Base-by-base conservation (phyloP, 768 basidiomycete genomes). In the Phallus indusiatus region DNA sequence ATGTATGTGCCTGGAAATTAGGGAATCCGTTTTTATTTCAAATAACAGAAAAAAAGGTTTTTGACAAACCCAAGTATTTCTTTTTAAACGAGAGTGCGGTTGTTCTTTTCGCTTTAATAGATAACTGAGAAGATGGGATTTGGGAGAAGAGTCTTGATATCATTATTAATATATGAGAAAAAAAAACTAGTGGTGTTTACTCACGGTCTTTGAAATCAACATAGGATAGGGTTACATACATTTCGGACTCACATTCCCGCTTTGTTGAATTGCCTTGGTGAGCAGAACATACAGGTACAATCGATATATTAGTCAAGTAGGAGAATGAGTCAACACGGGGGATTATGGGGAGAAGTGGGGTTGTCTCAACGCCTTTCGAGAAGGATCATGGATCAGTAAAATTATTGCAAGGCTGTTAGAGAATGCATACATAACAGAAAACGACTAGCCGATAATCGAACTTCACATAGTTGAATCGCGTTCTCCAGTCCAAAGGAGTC, bases 121-220 rank as follows among this genome's bases (percentile, higher is more conserved):
- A 52, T 11, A 42, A 42, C 42, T 42, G 42, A 59, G 28, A 51
- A 59, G 22, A 22, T 59, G 18, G 14, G 49, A 59, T 20, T 53
- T 51, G 21, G 48, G 57, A 10, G 16, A 35, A 11, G 28, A 22
- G 50, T 59, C 57, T 59, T n/a, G 33, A 20, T 54, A 33, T 16
- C 3, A 2, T 20, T 47, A 22, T 35, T 16, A 50, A 24, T 51
- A 33, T 14, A 33, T 20, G 21, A 17, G 17, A 24, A 9, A 47
- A n/a, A 28, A 52, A 17, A 11, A 33, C 9, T 5, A 51, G 2
- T 11, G 36, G 16, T 21, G 18, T 59, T 51, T 24, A 62, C 80
- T 62, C 68, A 88, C 86, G 84, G 60, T 84, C 78, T 51, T 76
- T 77, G 52, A 84, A 82, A 60, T 87, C 78, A n/a, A 85, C 68